Base-by-base conservation (phyloP, 139 green algal genomes). In the Micromonas commoda region DNA sequence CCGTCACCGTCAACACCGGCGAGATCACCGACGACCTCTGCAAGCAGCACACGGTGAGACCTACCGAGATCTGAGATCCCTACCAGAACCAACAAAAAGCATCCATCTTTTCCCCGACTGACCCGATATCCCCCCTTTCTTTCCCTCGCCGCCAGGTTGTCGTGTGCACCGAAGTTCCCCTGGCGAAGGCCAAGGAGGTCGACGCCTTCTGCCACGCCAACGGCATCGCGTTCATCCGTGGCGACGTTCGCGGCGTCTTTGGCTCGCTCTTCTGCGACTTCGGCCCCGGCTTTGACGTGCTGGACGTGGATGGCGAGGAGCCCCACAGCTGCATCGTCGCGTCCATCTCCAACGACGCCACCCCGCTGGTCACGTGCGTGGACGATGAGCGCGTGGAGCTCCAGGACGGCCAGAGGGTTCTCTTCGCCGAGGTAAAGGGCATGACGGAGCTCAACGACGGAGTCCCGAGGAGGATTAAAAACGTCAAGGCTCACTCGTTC, bases 331-430 rank as follows among this genome's bases (percentile, higher is more conserved):
- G 92, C 53, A 99, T 99, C 77, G 80, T 99, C 24, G 93, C 94
- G 0, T 91, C 87, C 73, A 90, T 99, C 52, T 90, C 76, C n/a
- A 80, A 84, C 45, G 80, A 85, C 51, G 82, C 78, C 57, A 83
- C 90, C 1, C 90, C 92, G 1, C 82, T 98, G 20, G 91, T 99
- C 1, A 96, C 93, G 0, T 96, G 92, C 73, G 91, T 99, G 32
- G 96, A 99, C 45, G 96, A 99, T 76, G 95, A 99, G 84, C 86
- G 96, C 26, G 88, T 99, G 54, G 85, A 98, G 86, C 98, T 99
- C 76, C 85, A 98, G 61, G 84, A 88, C 23, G 84, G 84, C 1
- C 68, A 88, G 16, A 34, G 66, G 9, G 78, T 88, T 24, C 86
- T 80, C 0, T 99, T 99, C 79, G 83, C 81, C 33, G 94, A 99